Percentiles rank a stretch among this genome's conserved stretches.
Evolutionary conservation across 2,329 filamentous ascomycete species (phyloP).

Genomic region (Paracoccidioides brasiliensis): DNA sequence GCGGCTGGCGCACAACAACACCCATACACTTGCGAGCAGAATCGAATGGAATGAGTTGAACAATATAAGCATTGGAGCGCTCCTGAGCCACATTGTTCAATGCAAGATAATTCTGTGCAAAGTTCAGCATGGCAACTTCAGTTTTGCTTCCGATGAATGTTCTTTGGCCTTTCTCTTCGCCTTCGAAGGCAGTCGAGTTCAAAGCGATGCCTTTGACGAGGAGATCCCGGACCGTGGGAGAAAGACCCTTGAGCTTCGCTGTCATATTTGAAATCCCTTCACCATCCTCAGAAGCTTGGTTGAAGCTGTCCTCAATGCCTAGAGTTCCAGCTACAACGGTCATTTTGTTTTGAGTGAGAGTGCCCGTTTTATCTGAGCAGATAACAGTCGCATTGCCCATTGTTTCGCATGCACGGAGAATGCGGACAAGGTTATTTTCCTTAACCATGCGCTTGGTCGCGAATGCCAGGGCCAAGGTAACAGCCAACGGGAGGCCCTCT

Average conservation of each 20-base stretch:
- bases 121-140: conserved; percentile 58
- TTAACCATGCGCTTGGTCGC: conserved; percentile 65
- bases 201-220: conserved; percentile 31
- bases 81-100: conserved; percentile 51
- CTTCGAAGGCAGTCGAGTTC: conserved; percentile 62
- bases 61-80: conserved; percentile 45
- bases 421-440: conserved; percentile 64
- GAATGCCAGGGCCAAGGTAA: conserved; percentile 65
- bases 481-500: conserved; percentile 63
- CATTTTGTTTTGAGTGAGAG: conserved; percentile 63
- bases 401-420: conserved; percentile 65
- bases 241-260: conserved; percentile 21
- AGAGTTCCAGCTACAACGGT: conserved; percentile 61
- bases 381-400: conserved; percentile 72
- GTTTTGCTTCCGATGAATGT: conserved; percentile 65
- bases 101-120: conserved; percentile 52
- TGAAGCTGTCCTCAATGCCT: conserved; percentile 46
- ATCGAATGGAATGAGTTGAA: conserved; percentile 63
- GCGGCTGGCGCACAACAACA: conserved; percentile 30
- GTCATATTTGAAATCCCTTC: conserved; percentile 14
- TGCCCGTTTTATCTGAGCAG: conserved; percentile 69
- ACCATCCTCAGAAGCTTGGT: conserved; percentile 21
- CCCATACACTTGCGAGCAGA: conserved; percentile 58
- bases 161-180: conserved; percentile 52
- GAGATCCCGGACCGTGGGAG: conserved; percentile 22